These are phyloP conservation scores for Macrolepiota fuliginosa DNA, from an alignment of 768 basidiomycete genomes.

Conservation along the genomic window DNA sequence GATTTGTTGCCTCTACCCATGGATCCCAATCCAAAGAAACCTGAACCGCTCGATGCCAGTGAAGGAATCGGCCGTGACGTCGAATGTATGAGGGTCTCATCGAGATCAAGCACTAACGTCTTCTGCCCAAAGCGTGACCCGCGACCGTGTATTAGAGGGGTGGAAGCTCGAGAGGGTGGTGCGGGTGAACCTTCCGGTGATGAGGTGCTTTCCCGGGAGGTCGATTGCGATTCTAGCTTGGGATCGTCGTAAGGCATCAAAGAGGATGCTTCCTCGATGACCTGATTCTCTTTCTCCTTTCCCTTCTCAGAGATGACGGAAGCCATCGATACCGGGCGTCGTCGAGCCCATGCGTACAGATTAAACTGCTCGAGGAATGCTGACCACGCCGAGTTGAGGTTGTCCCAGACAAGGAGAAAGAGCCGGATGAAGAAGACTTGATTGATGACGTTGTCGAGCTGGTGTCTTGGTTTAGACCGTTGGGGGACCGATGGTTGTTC, in stretches of 20 bases:
- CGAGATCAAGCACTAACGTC: slow-evolving; percentile 94
- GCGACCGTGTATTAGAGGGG: slow-evolving; percentile 48
- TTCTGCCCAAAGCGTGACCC: slow-evolving; percentile 81
- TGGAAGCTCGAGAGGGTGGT: slow-evolving; percentile 38
- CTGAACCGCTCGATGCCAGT: slow-evolving; percentile 46
- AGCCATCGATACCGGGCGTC: slow-evolving; percentile 3
- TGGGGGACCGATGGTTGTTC: slow-evolving; percentile 20
- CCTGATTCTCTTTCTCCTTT: slow-evolving; percentile 17
- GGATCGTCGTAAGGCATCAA: not conserved
- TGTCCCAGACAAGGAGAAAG: slow-evolving; percentile 67
- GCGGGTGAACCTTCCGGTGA: slow-evolving; percentile 12
- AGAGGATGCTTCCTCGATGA: slow-evolving; percentile 6
- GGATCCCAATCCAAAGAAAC: slow-evolving; percentile 58
- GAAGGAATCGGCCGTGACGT: slow-evolving; percentile 75
- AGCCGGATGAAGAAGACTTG: slow-evolving; percentile 72
- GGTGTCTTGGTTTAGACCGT: slow-evolving; percentile 33
- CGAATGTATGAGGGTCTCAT: slow-evolving; percentile 98
- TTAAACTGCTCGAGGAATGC: slow-evolving; percentile 31
- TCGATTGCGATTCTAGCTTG: slow-evolving; percentile 1
- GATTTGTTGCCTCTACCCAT: slow-evolving; percentile 59
- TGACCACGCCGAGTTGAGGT: slow-evolving; percentile 61
- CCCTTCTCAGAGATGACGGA: slow-evolving; percentile 15
- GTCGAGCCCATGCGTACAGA: slow-evolving; percentile 15
- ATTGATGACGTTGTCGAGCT: slow-evolving; percentile 43
- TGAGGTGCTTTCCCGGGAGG: slow-evolving; percentile 6